Base-by-base conservation (phyloP, 257 asterid genomes). In the Solanum pinnatisectum region DNA sequence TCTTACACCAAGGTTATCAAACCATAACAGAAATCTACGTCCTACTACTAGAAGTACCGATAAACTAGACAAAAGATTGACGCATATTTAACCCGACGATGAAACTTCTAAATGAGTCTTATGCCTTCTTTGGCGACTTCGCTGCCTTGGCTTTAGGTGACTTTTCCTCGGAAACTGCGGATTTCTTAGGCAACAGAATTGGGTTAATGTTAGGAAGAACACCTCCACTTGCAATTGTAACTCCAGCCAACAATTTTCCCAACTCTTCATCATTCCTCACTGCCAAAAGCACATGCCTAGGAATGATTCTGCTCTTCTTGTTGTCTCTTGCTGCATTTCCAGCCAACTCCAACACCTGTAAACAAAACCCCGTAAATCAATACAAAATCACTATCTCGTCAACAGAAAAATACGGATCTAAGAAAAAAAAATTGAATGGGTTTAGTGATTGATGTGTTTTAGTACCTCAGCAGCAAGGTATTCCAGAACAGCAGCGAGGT, bases 311-410 rank as follows among this genome's bases (percentile, higher is more conserved):
- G 2, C 59, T 87, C 89, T 92, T 92, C 90, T 92, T 92, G 86
- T 92, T 92, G 27, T 92, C 94, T 87, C 94, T 91, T 4, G 94
- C 94, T 0, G 94, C 94, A 52, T 92, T 92, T 33, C 94, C 94
- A 14, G 94, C 94, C 91, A 92, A 65, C 71, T 92, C 94, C 86
- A 92, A 84, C 15, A 92, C 91, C 94, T 92, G 32, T 32, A 9
- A 23, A 73, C 2, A 4, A 14, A 52, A 16, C 36, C 72, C 10
- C 56, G 15, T 49, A 67, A 36, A 67, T 15, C 6, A 39, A 14
- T 40, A 81, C 25, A 16, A 16, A 10, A 9, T 8, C 4, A 40
- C 7, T 42, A n/a, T 1, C 23, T 0, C 0, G 9, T 6, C 8
- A 40, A 13, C 30, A 65, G 63, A 35, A 18, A 27, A 25, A 5